Evolutionary conservation across 1,139 yeast genomes (phyloP).

Genomic region (Yamadazyma oceani): DNA sequence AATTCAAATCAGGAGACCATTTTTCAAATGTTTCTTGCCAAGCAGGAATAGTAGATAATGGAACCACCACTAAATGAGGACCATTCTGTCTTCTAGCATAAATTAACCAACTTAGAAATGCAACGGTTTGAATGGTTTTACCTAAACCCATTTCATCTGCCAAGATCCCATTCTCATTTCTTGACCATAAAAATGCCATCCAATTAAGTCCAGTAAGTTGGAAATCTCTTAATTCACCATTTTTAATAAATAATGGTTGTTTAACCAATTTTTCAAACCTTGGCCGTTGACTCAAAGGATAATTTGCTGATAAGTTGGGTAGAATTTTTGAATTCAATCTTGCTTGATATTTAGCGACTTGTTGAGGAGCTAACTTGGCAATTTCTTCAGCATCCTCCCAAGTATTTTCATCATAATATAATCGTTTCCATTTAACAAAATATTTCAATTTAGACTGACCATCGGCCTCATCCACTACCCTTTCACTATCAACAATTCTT

Average conservation of each 20-base stretch:
- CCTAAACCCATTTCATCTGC: slow-evolving; percentile 99
- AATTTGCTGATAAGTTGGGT: slow-evolving; percentile 78
- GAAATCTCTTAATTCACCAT: slow-evolving; percentile 93
- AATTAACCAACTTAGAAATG: slow-evolving; percentile 90
- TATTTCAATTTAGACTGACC: slow-evolving; percentile 74
- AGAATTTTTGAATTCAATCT: slow-evolving; percentile 80
- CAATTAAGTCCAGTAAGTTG: slow-evolving; percentile 97
- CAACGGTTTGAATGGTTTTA: slow-evolving; percentile 95
- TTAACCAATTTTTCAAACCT: slow-evolving; percentile 79
- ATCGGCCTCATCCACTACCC: slow-evolving; percentile 57
- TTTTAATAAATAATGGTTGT: slow-evolving; percentile 89
- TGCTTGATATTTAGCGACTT: slow-evolving; percentile 80
- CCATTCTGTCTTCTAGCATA: slow-evolving; percentile 96
- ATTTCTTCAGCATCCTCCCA: slow-evolving; percentile 95
- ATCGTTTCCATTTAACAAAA: slow-evolving; percentile 88
- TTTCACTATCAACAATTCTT: slow-evolving; percentile 83
- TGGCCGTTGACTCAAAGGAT: slow-evolving; percentile 73
- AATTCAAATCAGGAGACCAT: slow-evolving; percentile 97
- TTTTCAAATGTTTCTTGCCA: slow-evolving; percentile 99
- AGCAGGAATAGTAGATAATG: slow-evolving; percentile 93
- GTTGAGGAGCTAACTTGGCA: slow-evolving; percentile 79
- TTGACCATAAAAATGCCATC: slow-evolving; percentile 99
- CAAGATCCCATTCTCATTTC: slow-evolving; percentile 94
- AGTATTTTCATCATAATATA: slow-evolving; percentile 92
- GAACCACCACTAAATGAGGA: slow-evolving; percentile 95